A percentile compares a stretch with the other conserved stretches of the same genome.
Conservation (phyloP, 495 filamentous ascomycete species). For the Penicillium nucicola region DNA sequence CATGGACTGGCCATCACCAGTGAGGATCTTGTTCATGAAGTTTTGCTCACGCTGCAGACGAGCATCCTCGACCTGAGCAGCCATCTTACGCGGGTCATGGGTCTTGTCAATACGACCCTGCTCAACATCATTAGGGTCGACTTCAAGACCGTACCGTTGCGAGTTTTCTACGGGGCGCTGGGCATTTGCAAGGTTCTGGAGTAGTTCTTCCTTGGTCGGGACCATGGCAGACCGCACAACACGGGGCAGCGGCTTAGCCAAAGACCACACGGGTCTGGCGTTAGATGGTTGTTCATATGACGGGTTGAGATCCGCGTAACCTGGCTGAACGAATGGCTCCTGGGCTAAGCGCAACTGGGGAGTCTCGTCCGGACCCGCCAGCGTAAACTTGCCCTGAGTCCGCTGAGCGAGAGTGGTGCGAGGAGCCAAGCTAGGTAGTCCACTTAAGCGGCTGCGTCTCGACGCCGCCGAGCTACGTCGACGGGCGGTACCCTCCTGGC, state of each 20-base stretch:
- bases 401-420: slow-evolving; percentile 30
- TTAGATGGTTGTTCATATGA: slow-evolving; percentile 39
- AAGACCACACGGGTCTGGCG: slow-evolving; percentile 45
- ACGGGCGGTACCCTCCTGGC: slow-evolving; percentile 1
- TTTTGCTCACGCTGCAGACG: slow-evolving; percentile 38
- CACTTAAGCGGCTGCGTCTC: slow-evolving; percentile 15
- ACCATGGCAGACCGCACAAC: slow-evolving; percentile 46
- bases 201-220: slow-evolving; percentile 36
- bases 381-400: slow-evolving; percentile 34
- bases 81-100: slow-evolving; percentile 36
- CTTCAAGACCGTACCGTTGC: slow-evolving; percentile 32
- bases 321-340: slow-evolving; percentile 42
- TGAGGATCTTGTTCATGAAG: slow-evolving; percentile 38
- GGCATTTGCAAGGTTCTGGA: slow-evolving; percentile 25
- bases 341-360: slow-evolving; percentile 32
- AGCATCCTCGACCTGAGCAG: slow-evolving; percentile 42
- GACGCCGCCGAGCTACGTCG: slow-evolving; percentile 20
- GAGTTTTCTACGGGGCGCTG: slow-evolving; percentile 34
- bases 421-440: slow-evolving; percentile 24
- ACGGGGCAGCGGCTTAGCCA: slow-evolving; percentile 48
- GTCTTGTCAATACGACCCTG: slow-evolving; percentile 31
- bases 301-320: slow-evolving; percentile 45
- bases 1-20: slow-evolving; percentile 18
- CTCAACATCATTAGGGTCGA: slow-evolving; percentile 39
- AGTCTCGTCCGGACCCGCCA: slow-evolving; percentile 36